Evolutionary conservation across 768 basidiomycete species (phyloP).

Genomic region (Tulasnella calospora): DNA sequence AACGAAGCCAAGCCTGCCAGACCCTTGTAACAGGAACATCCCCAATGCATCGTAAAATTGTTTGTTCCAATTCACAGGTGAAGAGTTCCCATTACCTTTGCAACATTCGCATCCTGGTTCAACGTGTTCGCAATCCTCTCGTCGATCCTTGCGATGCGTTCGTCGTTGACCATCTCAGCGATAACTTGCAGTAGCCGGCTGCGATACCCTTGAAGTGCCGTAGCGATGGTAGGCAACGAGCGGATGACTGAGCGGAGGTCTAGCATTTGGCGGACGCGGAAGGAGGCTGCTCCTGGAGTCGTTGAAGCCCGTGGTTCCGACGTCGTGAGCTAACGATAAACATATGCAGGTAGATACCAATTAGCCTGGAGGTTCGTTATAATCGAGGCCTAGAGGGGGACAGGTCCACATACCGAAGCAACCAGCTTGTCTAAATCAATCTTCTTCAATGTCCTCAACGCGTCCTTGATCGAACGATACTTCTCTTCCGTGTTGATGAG

Average conservation of each 20-base stretch:
- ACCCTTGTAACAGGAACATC: conserved; percentile 31
- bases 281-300: conserved; percentile 57
- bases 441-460: conserved; percentile 65
- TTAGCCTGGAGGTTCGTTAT: conserved; percentile 33
- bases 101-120: conserved; percentile 62
- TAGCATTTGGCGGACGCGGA: conserved; percentile 73
- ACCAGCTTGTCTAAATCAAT: conserved; percentile 74
- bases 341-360: not conserved
- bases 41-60: conserved; percentile 39
- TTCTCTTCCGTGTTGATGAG: conserved; percentile 70
- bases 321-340: conserved; percentile 52
- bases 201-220: conserved; percentile 53
- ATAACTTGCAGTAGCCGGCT: conserved; percentile 62
- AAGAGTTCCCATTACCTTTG: conserved; percentile 48
- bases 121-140: conserved; percentile 54
- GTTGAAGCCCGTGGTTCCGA: conserved; percentile 53
- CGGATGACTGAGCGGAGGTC: conserved; percentile 67
- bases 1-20: conserved; percentile 56
- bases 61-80: not conserved
- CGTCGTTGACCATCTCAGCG: conserved; percentile 70
- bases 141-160: conserved; percentile 61
- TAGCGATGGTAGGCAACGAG: conserved; percentile 57
- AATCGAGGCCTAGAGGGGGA: too few relatives aligned
- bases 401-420: conserved; percentile 19
- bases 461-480: conserved; percentile 62